A percentile compares a stretch with the other conserved stretches of the same genome.
These are phyloP conservation scores for Aspergillus sclerotialis DNA, from an alignment of 2,329 filamentous ascomycete genomes.

Conservation along the genomic window DNA sequence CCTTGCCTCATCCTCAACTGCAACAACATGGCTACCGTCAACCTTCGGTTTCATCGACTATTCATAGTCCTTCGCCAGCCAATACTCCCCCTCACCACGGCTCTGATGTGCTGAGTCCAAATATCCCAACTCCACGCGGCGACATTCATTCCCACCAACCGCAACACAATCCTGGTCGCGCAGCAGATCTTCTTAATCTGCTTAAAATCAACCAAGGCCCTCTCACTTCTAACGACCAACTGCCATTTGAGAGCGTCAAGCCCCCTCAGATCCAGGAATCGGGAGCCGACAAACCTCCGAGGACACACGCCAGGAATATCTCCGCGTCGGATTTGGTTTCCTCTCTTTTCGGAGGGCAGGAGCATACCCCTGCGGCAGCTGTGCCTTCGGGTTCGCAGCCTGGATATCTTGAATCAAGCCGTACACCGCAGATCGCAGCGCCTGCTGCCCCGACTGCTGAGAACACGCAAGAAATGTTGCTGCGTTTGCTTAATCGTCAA, in stretches of 20 bases:
- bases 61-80: conserved; percentile 49
- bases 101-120: conserved; percentile 54
- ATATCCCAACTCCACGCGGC: conserved; percentile 37
- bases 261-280: conserved; percentile 21
- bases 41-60: conserved; percentile 51
- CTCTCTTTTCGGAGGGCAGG: conserved; percentile 45
- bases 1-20: conserved; percentile 24
- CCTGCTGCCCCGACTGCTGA: conserved; percentile 40
- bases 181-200: conserved; percentile 55
- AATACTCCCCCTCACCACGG: conserved; percentile 51
- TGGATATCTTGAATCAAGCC: conserved; percentile 16
- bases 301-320: conserved; percentile 31
- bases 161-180: conserved; percentile 38
- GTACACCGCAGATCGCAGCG: conserved; percentile 10
- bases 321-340: conserved; percentile 54
- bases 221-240: conserved; percentile 23
- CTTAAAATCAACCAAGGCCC: conserved; percentile 55
- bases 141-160: conserved; percentile 34
- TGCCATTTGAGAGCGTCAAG: conserved; percentile 17
- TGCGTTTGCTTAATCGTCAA: conserved; percentile 76
- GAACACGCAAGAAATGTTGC: conserved; percentile 76
- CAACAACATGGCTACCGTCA: conserved; percentile 42
- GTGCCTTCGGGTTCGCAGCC: conserved; percentile 19
- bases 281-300: conserved; percentile 12
- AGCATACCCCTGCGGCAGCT: conserved; percentile 21